These are phyloP conservation scores for Globisporangium lucens DNA, from an alignment of 352 stramenopile genomes.

Conservation along the genomic window DNA sequence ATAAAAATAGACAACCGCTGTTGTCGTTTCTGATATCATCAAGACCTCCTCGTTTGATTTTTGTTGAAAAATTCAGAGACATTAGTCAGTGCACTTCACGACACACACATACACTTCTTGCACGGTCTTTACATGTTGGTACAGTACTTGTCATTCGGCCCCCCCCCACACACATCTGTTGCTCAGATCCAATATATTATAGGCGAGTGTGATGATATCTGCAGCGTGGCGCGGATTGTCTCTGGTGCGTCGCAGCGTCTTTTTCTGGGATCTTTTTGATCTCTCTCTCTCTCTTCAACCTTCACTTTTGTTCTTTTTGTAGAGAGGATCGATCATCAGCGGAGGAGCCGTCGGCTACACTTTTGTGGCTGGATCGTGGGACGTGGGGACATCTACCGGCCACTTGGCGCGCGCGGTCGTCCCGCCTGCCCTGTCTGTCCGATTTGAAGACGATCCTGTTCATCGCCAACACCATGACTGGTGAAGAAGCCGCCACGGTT, in stretches of 20 bases:
- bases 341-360: not conserved
- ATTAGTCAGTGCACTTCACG: not conserved
- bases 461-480: not conserved
- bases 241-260: not conserved
- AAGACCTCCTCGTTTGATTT: not conserved
- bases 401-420: not conserved
- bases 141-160: not conserved
- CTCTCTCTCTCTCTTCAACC: not conserved
- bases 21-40: not conserved
- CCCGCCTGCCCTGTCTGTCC: not conserved
- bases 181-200: not conserved
- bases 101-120: not conserved
- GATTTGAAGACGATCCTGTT: not conserved
- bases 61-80: not conserved
- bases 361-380: constrained; percentile 1
- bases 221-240: not conserved
- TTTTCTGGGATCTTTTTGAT: not conserved
- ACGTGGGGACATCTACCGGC: not conserved
- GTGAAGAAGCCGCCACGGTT: not conserved
- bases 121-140: not conserved
- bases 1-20: not conserved
- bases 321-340: not conserved
- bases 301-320: not conserved
- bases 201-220: not conserved
- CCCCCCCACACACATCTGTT: not conserved